Evolutionary conservation across 352 stramenopile species (phyloP).

Genomic region (Discostella stelligera): DNA sequence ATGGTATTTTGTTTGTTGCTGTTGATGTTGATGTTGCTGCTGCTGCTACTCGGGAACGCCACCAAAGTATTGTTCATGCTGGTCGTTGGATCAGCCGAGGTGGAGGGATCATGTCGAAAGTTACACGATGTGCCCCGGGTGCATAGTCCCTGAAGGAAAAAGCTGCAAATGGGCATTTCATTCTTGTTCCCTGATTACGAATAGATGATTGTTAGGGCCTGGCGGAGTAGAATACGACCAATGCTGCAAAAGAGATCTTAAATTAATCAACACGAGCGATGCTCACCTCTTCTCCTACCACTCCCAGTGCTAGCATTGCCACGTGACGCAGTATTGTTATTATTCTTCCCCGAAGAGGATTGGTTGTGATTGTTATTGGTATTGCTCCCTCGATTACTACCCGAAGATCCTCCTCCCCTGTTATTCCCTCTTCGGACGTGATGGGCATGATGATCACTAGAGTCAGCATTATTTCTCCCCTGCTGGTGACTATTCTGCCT

Average conservation of each 20-base stretch:
- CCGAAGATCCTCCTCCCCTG: neutral
- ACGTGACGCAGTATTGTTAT: neutral
- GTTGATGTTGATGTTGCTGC: too few species aligned
- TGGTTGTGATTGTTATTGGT: neutral
- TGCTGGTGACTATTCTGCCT: neutral
- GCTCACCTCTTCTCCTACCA: neutral
- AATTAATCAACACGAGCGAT: too few species aligned
- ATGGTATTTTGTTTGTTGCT: too few species aligned
- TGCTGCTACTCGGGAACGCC: conserved; percentile 1
- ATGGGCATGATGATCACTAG: neutral
- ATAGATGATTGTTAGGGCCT: neutral
- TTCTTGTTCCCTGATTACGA: conserved; percentile 11
- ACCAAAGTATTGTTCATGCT: neutral
- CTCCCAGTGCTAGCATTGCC: neutral
- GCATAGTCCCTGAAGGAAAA: conserved; percentile 38
- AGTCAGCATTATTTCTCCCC: neutral
- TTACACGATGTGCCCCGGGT: conserved; percentile 25
- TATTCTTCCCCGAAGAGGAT: neutral
- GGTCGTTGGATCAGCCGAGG: neutral
- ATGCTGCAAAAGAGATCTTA: too few species aligned
- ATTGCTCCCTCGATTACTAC: neutral
- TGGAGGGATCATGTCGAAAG: conserved; percentile 35
- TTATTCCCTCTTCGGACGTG: neutral
- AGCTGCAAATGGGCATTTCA: conserved; percentile 29
- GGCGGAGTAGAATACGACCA: too few species aligned